Base-by-base conservation (phyloP, 306 rosid species). In the Myrica gale region DNA sequence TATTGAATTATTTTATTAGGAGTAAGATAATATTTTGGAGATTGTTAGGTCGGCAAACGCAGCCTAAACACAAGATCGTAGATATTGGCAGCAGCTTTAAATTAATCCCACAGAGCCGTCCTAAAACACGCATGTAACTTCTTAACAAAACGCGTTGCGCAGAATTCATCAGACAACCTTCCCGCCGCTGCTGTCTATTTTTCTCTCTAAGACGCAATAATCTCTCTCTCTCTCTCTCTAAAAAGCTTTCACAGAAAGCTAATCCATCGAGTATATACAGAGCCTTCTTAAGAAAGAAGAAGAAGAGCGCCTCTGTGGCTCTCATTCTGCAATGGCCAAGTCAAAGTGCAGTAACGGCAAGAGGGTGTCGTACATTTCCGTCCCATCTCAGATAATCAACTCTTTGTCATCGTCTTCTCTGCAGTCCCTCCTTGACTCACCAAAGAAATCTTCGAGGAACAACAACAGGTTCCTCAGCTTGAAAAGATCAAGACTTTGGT, bases 301-400 rank as follows among this genome's bases (percentile, higher is more conserved):
- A 46, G 37, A n/a, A 75, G 46, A 74, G 74, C 41, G 48, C 12
- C 5, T 71, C 62, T 74, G 65, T 57, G 55, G 10, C 48, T 53
- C 58, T 67, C 0, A 16, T 5, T 26, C 45, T 72, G 68, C 82
- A 51, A 94, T 92, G 97, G 97, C 92, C 4, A 91, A 87, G 76
- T 84, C 90, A 2, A 92, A 90, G 75, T 66, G 70, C 50, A 87
- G 83, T 78, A 88, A 77, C 75, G 86, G 85, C 12, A 87, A 85
- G 86, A 90, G 88, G 81, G 76, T 87, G 10, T 87, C 86, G 1
- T 95, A 85, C 91, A 95, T 95, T 74, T 90, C 99, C 6, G 99
- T 95, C 41, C 99, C 99, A 9, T 92, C 97, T 65, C 99, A 92
- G 87, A 88, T 95, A 55, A 95, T 95, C 74, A 95, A 85, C 60